phyloP scores from a whole-genome alignment of 1,139 yeast species.

The Suhomyces atakaporum region DNA sequence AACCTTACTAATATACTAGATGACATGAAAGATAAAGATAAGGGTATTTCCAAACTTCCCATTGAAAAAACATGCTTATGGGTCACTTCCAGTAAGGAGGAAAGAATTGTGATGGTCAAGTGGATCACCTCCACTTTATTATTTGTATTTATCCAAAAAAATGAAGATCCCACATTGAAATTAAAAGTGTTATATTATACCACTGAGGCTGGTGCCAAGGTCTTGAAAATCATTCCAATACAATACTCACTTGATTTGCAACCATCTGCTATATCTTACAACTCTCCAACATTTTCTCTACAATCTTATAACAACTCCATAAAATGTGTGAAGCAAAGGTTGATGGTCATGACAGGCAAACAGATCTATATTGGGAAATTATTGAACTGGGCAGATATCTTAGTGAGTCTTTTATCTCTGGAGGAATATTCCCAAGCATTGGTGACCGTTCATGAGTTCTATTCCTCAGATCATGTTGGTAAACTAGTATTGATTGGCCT shows the following conservation, averaged over 20 bases:
- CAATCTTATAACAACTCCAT: constrained; percentile 18
- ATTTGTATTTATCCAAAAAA: constrained; percentile 30
- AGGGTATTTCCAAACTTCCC: constrained; percentile 37
- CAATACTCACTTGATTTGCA: constrained; percentile 4
- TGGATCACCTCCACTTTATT: constrained; percentile 62
- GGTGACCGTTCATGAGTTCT: constrained; percentile 54
- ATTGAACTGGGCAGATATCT: constrained; percentile 73
- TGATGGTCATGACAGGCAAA: constrained; percentile 21
- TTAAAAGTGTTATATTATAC: constrained; percentile 11
- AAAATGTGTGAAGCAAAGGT: constrained; percentile 29
- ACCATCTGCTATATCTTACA: neutral
- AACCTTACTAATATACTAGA: constrained; percentile 31
- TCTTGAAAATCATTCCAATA: constrained; percentile 4
- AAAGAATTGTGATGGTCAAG: constrained; percentile 52
- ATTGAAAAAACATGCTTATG: constrained; percentile 50
- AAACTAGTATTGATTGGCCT: constrained; percentile 53
- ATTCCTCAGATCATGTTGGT: constrained; percentile 36
- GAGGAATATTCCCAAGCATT: constrained; percentile 60
- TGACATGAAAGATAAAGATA: constrained; percentile 45
- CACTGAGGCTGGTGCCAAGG: neutral
- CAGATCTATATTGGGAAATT: constrained; percentile 56
- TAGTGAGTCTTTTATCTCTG: constrained; percentile 48
- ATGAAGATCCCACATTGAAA: neutral
- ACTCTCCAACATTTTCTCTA: neutral
- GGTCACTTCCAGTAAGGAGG: constrained; percentile 33